Evolutionary conservation across 371 early-diverging fungal genomes (phyloP).

Genomic region (Mortierella sp.): DNA sequence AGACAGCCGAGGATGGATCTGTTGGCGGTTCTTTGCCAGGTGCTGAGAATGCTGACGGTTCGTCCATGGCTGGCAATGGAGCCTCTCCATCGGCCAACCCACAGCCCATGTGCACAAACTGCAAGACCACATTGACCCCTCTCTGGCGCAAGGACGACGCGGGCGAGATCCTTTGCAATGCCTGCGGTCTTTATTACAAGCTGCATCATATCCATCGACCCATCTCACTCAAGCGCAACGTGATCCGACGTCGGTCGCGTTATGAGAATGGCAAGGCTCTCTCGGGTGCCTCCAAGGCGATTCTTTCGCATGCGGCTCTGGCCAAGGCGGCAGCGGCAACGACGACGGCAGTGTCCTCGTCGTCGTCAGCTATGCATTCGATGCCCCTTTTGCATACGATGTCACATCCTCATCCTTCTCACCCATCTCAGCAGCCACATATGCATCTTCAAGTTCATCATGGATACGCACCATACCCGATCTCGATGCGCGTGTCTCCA

Average conservation of each 20-base stretch:
- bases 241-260: conserved; percentile 85
- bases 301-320: conserved; percentile 10
- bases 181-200: conserved; percentile 96
- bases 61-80: conserved; percentile 19
- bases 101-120: conserved; percentile 84
- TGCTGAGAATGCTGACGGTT: neutral
- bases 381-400: conserved; percentile 1
- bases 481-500: neutral
- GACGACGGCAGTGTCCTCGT: neutral
- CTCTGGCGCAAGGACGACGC: conserved; percentile 94
- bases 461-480: too few species aligned
- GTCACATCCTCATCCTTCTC: conserved; percentile 4
- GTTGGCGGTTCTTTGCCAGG: neutral
- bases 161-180: conserved; percentile 92
- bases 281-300: conserved; percentile 3
- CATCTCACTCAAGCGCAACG: conserved; percentile 80
- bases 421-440: neutral
- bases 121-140: conserved; percentile 90
- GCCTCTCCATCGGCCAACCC: conserved; percentile 18
- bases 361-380: neutral
- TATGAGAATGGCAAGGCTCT: conserved; percentile 61
- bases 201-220: conserved; percentile 89
- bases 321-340: neutral
- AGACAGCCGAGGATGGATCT: neutral
- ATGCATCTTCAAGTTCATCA: neutral